These are phyloP conservation scores for Vicia faba DNA, from an alignment of 306 rosid species.

Conservation along the genomic window DNA sequence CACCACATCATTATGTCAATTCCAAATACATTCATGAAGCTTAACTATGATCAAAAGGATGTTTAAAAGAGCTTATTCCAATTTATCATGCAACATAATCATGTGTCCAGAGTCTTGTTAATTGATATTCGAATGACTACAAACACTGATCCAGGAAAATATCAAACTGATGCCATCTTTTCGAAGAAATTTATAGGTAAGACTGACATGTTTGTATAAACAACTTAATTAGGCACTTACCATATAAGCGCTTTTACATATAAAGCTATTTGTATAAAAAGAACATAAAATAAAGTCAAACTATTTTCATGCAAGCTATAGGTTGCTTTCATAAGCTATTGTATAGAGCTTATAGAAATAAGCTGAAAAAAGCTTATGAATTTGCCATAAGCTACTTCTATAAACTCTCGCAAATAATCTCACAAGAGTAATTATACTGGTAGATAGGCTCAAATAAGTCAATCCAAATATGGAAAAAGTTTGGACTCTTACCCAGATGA, in stretches of 20 bases:
- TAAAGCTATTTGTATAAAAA: not conserved
- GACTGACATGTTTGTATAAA: not conserved
- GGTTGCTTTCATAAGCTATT: conserved; percentile 2
- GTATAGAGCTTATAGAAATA: not conserved
- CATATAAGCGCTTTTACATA: not conserved
- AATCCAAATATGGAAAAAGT: conserved; percentile 13
- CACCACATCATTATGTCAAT: conserved; percentile 1
- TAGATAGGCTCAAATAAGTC: conserved; percentile 4
- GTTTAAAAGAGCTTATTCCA: not conserved
- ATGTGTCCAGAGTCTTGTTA: not conserved
- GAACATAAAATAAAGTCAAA: not conserved
- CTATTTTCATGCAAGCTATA: not conserved
- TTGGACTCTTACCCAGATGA: conserved; percentile 71
- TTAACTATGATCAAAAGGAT: conserved; percentile 11
- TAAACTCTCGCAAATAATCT: not conserved
- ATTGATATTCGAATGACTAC: not conserved
- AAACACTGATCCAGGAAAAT: conserved; percentile 9
- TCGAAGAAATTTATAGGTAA: conserved; percentile 26
- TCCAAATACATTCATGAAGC: conserved; percentile 8
- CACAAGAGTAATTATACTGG: not conserved
- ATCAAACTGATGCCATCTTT: not conserved
- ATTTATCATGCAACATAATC: not conserved
- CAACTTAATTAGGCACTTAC: not conserved
- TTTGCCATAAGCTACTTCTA: not conserved
- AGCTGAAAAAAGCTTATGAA: not conserved